These are phyloP conservation scores for Lactifluus pinguis DNA, from an alignment of 768 basidiomycete genomes.

Conservation along the genomic window DNA sequence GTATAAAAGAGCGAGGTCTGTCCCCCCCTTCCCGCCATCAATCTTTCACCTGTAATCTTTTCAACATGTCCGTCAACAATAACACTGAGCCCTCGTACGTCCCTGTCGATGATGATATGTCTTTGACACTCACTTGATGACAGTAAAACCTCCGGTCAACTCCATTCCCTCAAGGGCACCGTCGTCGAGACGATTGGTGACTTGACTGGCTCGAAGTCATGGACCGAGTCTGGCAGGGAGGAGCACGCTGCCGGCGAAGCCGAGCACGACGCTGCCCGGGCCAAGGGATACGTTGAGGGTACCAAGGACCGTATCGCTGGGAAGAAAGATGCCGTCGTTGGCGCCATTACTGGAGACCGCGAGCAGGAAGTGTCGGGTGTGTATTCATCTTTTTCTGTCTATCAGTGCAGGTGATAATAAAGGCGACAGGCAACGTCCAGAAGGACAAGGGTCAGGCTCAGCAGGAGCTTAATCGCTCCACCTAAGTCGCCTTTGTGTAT, in stretches of 20 bases:
- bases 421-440: conserved; percentile 37
- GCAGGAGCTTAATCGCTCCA: conserved; percentile 38
- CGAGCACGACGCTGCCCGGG: conserved; percentile 39
- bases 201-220: conserved; percentile 33
- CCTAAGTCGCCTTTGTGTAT: not conserved
- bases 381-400: not conserved
- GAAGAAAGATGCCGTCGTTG: conserved; percentile 45
- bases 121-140: not conserved
- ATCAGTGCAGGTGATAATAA: not conserved
- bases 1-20: not conserved
- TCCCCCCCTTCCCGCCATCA: not conserved
- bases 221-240: conserved; percentile 38
- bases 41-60: not conserved
- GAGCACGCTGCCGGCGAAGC: conserved; percentile 42
- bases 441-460: conserved; percentile 48
- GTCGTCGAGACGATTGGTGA: conserved; percentile 36
- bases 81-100: conserved; percentile 14
- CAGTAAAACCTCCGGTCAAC: conserved; percentile 32
- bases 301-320: conserved; percentile 36
- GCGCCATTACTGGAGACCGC: conserved; percentile 48
- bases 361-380: conserved; percentile 42
- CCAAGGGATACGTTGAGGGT: conserved; percentile 45
- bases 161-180: conserved; percentile 33
- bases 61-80: conserved; percentile 14
- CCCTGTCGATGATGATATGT: not conserved